These are phyloP conservation scores for Xanthoparmelia taractica DNA, from an alignment of 495 filamentous ascomycete species.

Conservation along the genomic window DNA sequence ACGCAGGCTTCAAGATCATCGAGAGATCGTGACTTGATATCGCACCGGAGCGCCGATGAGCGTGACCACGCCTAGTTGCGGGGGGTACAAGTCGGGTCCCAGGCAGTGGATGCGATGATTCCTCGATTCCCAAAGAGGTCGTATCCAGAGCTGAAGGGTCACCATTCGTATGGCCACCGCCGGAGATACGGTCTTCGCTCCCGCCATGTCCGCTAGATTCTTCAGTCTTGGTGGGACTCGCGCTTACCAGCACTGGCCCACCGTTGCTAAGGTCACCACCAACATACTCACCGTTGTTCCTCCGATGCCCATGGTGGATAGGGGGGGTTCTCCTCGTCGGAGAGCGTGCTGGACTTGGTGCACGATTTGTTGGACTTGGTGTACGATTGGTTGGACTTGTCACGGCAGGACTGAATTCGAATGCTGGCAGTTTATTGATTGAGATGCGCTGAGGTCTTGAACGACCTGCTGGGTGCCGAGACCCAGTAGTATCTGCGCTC, in stretches of 20 bases:
- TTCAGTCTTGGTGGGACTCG: slow-evolving; percentile 26
- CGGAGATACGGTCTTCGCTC: slow-evolving; percentile 72
- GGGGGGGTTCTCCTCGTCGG: slow-evolving; percentile 24
- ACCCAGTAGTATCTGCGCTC: slow-evolving; percentile 1
- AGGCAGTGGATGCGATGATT: slow-evolving; percentile 42
- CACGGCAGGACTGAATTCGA: slow-evolving; percentile 25
- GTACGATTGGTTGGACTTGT: slow-evolving; percentile 12
- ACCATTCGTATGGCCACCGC: slow-evolving; percentile 55
- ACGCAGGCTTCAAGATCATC: slow-evolving; percentile 56
- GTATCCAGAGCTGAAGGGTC: slow-evolving; percentile 51
- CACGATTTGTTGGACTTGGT: slow-evolving; percentile 12
- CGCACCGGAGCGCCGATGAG: slow-evolving; percentile 77
- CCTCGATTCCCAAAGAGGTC: slow-evolving; percentile 57
- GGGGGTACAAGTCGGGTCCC: slow-evolving; percentile 38
- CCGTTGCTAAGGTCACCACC: slow-evolving; percentile 60
- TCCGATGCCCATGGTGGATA: slow-evolving; percentile 48
- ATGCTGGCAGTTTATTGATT: slow-evolving; percentile 31
- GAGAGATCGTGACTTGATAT: slow-evolving; percentile 79
- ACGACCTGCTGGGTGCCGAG: slow-evolving; percentile 13
- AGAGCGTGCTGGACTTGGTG: slow-evolving; percentile 31
- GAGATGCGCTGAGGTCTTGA: slow-evolving; percentile 22
- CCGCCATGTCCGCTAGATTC: slow-evolving; percentile 55
- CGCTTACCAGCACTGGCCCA: slow-evolving; percentile 52
- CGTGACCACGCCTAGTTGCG: slow-evolving; percentile 58
- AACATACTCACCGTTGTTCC: slow-evolving; percentile 76